phyloP scores from a whole-genome alignment of 805 yeast genomes.

The Candida caryicola region DNA sequence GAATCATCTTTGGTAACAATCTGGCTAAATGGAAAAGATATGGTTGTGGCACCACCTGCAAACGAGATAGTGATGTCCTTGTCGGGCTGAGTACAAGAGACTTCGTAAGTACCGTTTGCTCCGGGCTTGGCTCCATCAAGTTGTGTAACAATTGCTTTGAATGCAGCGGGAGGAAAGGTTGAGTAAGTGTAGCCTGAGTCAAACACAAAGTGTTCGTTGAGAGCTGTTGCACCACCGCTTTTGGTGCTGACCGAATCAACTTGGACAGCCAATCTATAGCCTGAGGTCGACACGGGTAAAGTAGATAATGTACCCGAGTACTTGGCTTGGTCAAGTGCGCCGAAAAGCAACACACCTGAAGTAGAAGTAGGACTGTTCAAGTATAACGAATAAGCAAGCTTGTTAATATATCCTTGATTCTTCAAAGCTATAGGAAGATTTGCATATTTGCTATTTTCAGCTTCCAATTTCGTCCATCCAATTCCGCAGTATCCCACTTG shows the following conservation, averaged over 20 bases:
- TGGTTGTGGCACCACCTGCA: slow-evolving; percentile 1
- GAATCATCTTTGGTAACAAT: slow-evolving; percentile 3
- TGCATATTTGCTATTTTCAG: too few relatives aligned
- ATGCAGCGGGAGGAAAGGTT: slow-evolving; percentile 3
- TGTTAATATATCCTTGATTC: slow-evolving; percentile 52
- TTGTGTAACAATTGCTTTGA: slow-evolving; percentile 1
- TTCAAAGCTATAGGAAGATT: slow-evolving; percentile 67
- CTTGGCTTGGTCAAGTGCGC: slow-evolving; percentile 67
- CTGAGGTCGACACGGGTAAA: too few relatives aligned
- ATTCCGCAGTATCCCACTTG: too few relatives aligned
- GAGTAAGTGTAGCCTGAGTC: slow-evolving; percentile 10
- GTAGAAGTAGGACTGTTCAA: slow-evolving; percentile 43
- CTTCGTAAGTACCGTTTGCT: neutral
- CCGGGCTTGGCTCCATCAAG: neutral
- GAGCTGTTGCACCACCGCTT: too few relatives aligned
- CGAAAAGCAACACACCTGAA: slow-evolving; percentile 60
- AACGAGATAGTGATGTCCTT: slow-evolving; percentile 5
- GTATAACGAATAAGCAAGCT: slow-evolving; percentile 60
- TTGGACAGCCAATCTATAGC: neutral
- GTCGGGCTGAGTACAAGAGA: slow-evolving; percentile 7
- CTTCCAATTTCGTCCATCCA: too few relatives aligned
- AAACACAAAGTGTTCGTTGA: too few relatives aligned
- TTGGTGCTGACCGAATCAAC: neutral
- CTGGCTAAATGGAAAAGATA: slow-evolving; percentile 7
- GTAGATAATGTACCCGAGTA: slow-evolving; percentile 52